Percentiles rank a stretch among this genome's conserved stretches.
Evolutionary conservation across 129 eudicot genomes (phyloP).

Genomic region (Kitagawia praeruptora): DNA sequence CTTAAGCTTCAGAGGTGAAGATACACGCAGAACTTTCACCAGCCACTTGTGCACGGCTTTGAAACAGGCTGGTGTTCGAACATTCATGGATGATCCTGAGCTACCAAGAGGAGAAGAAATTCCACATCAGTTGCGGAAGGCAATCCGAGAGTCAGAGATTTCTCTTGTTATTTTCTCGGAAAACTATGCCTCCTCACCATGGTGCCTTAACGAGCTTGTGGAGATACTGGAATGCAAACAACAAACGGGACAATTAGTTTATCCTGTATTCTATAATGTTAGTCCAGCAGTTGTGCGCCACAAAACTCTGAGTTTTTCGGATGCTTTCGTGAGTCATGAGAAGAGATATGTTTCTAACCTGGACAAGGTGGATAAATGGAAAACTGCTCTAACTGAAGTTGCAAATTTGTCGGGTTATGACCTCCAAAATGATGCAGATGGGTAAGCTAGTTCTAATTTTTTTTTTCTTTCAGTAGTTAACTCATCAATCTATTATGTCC

Average conservation of each 20-base stretch:
- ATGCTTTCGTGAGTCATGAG: neutral
- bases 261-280: conserved; percentile 1
- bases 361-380: neutral
- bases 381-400: neutral
- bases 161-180: neutral
- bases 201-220: neutral
- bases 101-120: neutral
- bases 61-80: neutral
- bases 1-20: neutral
- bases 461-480: no score
- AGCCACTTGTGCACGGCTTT: neutral
- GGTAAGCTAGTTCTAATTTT: neutral
- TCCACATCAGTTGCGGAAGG: neutral
- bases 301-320: neutral
- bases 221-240: neutral
- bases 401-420: neutral
- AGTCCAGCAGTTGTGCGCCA: neutral
- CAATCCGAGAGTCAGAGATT: neutral
- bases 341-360: neutral
- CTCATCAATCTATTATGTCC: no score
- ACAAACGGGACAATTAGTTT: neutral
- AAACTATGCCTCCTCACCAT: neutral
- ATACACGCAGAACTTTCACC: neutral
- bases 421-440: neutral
- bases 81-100: neutral